Evolutionary conservation across 495 filamentous ascomycete genomes (phyloP).

Genomic region (Ramalina intermedia): DNA sequence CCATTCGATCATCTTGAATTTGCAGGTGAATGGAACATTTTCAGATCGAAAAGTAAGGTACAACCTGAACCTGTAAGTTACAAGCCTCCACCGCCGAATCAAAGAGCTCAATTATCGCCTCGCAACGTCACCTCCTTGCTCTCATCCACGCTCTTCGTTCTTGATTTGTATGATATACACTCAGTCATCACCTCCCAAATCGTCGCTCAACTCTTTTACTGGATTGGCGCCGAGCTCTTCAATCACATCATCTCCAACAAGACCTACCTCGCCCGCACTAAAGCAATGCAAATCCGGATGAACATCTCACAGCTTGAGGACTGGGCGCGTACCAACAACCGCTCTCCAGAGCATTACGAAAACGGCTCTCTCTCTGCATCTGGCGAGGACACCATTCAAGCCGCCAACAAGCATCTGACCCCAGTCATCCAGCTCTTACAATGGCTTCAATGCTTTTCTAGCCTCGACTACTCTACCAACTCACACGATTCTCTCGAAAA

Average conservation of each 20-base stretch:
- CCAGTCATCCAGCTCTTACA: constrained; percentile 91
- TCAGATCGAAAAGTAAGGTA: constrained; percentile 78
- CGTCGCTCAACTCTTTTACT: constrained; percentile 85
- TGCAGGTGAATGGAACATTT: constrained; percentile 95
- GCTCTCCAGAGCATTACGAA: constrained; percentile 91
- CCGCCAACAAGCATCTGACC: constrained; percentile 68
- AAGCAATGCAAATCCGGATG: constrained; percentile 99
- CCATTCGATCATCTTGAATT: constrained; percentile 94
- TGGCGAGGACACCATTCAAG: constrained; percentile 73
- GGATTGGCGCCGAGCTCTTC: constrained; percentile 92
- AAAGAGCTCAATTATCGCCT: constrained; percentile 77
- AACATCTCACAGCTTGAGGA: constrained; percentile 92
- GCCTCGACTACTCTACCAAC: constrained; percentile 81
- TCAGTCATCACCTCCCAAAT: constrained; percentile 91
- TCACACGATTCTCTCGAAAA: constrained; percentile 64
- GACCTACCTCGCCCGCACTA: constrained; percentile 88
- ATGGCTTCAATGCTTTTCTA: constrained; percentile 97
- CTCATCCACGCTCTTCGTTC: constrained; percentile 90
- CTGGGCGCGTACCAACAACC: constrained; percentile 87
- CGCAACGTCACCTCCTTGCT: constrained; percentile 94
- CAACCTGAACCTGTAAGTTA: constrained; percentile 78
- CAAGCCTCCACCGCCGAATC: constrained; percentile 88
- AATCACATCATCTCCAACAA: constrained; percentile 95
- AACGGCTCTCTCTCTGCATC: constrained; percentile 74
- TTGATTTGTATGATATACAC: constrained; percentile 97